phyloP scores from a whole-genome alignment of 2,329 filamentous ascomycete genomes.

The Mollisiaceae sp. region DNA sequence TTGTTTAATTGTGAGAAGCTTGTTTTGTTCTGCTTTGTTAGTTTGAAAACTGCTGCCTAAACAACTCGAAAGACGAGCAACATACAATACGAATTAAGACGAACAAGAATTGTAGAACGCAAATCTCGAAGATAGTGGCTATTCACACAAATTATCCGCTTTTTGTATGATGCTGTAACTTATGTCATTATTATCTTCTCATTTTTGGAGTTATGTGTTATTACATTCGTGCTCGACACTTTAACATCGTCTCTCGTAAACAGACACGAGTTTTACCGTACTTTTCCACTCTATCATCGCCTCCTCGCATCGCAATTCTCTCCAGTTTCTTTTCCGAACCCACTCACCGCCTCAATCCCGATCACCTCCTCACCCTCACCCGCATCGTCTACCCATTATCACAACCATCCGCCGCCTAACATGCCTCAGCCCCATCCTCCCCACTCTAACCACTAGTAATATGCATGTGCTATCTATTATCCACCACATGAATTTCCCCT shows the following conservation, averaged over 20 bases:
- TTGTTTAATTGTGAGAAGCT: not conserved
- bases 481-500: conserved; percentile 42
- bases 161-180: too few species aligned
- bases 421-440: conserved; percentile 38
- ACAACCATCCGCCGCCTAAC: conserved; percentile 39
- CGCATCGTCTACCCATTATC: conserved; percentile 37
- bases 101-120: too few species aligned
- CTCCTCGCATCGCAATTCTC: not conserved
- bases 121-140: too few species aligned
- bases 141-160: too few species aligned
- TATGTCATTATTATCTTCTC: too few species aligned
- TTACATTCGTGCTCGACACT: not conserved
- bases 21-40: not conserved
- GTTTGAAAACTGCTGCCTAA: conserved; percentile 1
- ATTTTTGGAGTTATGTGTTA: too few species aligned
- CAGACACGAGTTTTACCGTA: not conserved
- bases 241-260: not conserved
- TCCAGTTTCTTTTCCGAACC: not conserved
- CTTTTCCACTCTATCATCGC: not conserved
- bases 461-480: conserved; percentile 40
- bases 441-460: conserved; percentile 39
- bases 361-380: conserved; percentile 44
- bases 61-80: not conserved
- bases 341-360: not conserved
- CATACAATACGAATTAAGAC: not conserved